phyloP scores from a whole-genome alignment of 257 asterid species.

The Solanum paucissectum region DNA sequence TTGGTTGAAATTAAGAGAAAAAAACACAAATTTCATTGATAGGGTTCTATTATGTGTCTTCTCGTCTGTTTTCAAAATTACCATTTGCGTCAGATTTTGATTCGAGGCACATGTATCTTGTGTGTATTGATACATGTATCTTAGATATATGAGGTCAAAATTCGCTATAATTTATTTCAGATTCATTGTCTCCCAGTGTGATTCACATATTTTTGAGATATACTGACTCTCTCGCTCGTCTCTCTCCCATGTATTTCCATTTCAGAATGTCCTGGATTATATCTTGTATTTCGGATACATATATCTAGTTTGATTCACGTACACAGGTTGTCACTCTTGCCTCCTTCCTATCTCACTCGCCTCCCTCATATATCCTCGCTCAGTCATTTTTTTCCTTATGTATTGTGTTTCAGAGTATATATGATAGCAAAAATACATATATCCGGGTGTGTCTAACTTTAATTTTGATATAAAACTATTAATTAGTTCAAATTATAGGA shows the following conservation, averaged over 20 bases:
- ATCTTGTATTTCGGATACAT: rapidly evolving
- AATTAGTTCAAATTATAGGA: no score
- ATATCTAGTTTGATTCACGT: no score
- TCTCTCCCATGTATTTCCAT: not conserved
- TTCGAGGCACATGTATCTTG: rapidly evolving
- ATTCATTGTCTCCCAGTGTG: rapidly evolving
- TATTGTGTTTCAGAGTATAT: no score
- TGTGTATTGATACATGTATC: rapidly evolving
- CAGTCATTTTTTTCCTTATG: rapidly evolving
- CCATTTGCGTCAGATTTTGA: rapidly evolving
- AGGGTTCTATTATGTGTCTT: not conserved
- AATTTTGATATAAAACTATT: no score
- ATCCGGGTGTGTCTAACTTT: rapidly evolving
- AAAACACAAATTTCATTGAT: not conserved
- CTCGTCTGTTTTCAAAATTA: not conserved
- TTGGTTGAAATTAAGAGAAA: no score
- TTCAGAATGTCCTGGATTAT: not conserved
- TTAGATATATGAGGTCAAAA: not conserved
- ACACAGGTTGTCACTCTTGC: no score
- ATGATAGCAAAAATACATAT: no score
- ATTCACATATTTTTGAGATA: not conserved
- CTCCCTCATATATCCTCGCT: not conserved
- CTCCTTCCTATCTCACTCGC: not conserved
- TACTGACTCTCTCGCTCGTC: not conserved
- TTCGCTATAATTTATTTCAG: not conserved